Evolutionary conservation across 495 filamentous ascomycete species (phyloP).

Genomic region (Penicillium diatomitis): DNA sequence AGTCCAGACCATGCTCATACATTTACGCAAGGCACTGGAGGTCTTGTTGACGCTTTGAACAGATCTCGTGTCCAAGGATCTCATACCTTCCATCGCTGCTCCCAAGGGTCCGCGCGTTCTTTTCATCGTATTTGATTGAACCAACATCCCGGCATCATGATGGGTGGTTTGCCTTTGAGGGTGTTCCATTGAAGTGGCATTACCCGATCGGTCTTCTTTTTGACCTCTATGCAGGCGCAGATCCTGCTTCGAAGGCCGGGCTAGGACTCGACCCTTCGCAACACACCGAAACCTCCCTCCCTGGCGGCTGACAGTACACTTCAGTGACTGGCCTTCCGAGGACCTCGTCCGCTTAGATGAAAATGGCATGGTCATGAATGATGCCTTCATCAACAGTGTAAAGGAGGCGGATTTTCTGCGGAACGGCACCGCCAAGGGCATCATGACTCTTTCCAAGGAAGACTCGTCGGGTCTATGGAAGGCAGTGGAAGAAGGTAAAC

Average conservation of each 20-base stretch:
- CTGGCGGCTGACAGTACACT: slow-evolving; percentile 71
- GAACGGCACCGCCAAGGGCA: slow-evolving; percentile 81
- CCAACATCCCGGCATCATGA: slow-evolving; percentile 45
- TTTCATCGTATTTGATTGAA: slow-evolving; percentile 61
- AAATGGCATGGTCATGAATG: slow-evolving; percentile 54
- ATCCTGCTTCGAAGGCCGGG: slow-evolving; percentile 39
- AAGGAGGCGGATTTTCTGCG: slow-evolving; percentile 94
- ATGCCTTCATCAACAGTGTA: slow-evolving; percentile 87
- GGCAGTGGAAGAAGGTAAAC: slow-evolving; percentile 67
- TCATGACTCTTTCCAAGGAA: slow-evolving; percentile 86
- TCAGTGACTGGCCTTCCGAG: slow-evolving; percentile 64
- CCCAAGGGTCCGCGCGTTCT: slow-evolving; percentile 72
- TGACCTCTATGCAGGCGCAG: slow-evolving; percentile 70
- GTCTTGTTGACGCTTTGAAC: background rate
- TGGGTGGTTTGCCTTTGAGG: slow-evolving; percentile 65
- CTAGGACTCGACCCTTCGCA: slow-evolving; percentile 19
- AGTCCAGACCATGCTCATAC: background rate
- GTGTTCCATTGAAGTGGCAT: slow-evolving; percentile 79
- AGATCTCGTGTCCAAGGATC: slow-evolving; percentile 46
- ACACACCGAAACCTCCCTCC: slow-evolving; percentile 40
- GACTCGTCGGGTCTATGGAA: slow-evolving; percentile 84
- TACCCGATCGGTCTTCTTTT: slow-evolving; percentile 81
- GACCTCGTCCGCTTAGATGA: slow-evolving; percentile 57
- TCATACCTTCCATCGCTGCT: slow-evolving; percentile 66
- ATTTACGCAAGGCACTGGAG: background rate